Evolutionary conservation across 2,329 filamentous ascomycete species (phyloP).

Genomic region (Alternaria triticina): DNA sequence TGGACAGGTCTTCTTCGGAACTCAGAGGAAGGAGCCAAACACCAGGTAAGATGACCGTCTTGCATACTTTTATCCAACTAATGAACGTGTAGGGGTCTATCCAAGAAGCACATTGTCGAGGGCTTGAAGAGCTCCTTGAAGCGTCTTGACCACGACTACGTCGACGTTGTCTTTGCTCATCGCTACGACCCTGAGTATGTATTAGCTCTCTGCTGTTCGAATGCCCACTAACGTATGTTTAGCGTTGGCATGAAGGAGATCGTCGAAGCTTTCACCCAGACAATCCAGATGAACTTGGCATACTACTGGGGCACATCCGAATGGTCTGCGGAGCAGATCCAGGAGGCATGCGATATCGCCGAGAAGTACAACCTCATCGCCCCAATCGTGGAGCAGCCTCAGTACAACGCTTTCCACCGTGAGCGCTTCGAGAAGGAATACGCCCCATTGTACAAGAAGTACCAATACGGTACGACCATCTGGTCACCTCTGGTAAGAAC

Average conservation of each 20-base stretch:
- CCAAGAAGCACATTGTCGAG: conserved; percentile 61
- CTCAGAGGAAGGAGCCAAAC: conserved; percentile 64
- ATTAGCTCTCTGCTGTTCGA: not conserved
- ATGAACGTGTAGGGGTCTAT: conserved; percentile 46
- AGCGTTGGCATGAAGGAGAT: conserved; percentile 68
- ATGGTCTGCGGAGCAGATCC: conserved; percentile 66
- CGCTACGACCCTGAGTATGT: conserved; percentile 59
- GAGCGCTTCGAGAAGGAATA: conserved; percentile 68
- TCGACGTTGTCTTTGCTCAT: conserved; percentile 69
- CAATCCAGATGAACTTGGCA: conserved; percentile 62
- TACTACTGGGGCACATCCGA: conserved; percentile 64
- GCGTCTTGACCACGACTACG: conserved; percentile 69
- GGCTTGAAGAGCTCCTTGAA: conserved; percentile 64
- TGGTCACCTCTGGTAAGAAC: conserved; percentile 59
- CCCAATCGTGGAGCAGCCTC: conserved; percentile 61
- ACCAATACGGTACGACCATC: conserved; percentile 63
- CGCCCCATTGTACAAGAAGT: conserved; percentile 62
- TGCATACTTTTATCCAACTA: not conserved
- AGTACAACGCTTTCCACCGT: conserved; percentile 68
- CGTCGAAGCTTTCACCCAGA: conserved; percentile 61
- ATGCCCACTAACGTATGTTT: conserved; percentile 5
- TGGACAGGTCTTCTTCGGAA: conserved; percentile 61
- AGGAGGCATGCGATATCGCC: conserved; percentile 64
- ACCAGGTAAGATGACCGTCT: conserved; percentile 35
- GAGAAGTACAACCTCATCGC: conserved; percentile 69